Conservation (phyloP, 768 basidiomycete species). For the Agrocybe pediades region DNA sequence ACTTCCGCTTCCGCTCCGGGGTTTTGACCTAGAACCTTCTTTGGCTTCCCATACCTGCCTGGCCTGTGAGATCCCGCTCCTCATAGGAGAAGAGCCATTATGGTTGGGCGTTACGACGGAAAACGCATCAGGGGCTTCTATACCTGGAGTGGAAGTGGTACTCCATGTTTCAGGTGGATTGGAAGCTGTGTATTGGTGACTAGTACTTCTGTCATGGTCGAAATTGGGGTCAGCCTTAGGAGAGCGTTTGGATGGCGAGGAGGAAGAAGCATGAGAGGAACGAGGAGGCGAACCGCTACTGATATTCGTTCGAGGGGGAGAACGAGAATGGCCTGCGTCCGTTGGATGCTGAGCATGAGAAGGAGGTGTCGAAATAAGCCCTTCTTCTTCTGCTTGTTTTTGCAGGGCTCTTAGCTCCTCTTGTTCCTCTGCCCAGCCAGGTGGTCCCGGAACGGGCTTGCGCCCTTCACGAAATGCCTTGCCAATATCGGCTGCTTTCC, state of each 20-base stretch:
- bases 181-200: constrained; percentile 10
- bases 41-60: constrained; percentile 14
- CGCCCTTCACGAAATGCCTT: constrained; percentile 95
- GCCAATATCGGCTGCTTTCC: constrained; percentile 96
- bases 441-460: constrained; percentile 78
- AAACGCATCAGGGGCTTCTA: constrained; percentile 18
- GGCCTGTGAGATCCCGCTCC: constrained; percentile 2
- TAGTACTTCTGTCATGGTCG: constrained; percentile 2
- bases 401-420: constrained; percentile 24
- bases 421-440: constrained; percentile 43
- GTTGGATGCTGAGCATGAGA: constrained; percentile 10
- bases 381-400: constrained; percentile 21
- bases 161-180: constrained; percentile 70
- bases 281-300: constrained; percentile 11
- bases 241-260: constrained; percentile 16
- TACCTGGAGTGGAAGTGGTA: constrained; percentile 75
- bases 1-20: constrained; percentile 22
- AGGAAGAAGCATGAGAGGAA: constrained; percentile 23
- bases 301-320: constrained; percentile 25
- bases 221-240: constrained; percentile 7
- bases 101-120: constrained; percentile 70
- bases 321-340: constrained; percentile 8
- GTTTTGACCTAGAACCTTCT: constrained; percentile 28
- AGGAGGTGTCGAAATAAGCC: constrained; percentile 14
- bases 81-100: constrained; percentile 17